A percentile compares a stretch with the other conserved stretches of the same genome.
Conservation (phyloP, 305 asterid species). For the Fraxinus velutina region DNA sequence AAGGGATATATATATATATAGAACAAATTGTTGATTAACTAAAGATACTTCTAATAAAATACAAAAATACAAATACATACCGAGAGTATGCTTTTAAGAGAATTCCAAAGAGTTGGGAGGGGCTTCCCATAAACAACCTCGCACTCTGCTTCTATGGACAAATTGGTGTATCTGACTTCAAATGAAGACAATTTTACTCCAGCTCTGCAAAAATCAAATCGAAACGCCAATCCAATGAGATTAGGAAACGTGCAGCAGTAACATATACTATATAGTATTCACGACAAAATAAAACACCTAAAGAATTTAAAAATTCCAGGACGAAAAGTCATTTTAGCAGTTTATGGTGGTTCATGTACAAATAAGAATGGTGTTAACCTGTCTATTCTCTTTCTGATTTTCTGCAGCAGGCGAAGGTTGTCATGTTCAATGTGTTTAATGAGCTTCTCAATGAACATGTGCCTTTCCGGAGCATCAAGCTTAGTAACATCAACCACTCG, state of each 20-base stretch:
- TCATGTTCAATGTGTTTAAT: conserved; percentile 28
- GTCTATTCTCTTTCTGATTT: conserved; percentile 31
- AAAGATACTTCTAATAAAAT: background rate
- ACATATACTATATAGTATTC: background rate
- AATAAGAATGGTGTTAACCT: conserved; percentile 19
- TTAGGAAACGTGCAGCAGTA: background rate
- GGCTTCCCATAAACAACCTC: conserved; percentile 29
- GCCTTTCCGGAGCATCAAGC: conserved; percentile 26
- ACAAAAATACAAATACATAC: conserved; percentile 17
- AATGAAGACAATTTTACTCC: conserved; percentile 32
- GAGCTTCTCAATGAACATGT: conserved; percentile 29
- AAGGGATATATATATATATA: background rate
- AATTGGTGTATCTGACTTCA: conserved; percentile 22
- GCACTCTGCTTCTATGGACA: conserved; percentile 25
- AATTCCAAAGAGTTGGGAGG: conserved; percentile 30
- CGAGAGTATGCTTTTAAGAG: conserved; percentile 7
- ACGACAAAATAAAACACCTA: background rate
- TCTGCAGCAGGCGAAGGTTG: conserved; percentile 28
- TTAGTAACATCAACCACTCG: conserved; percentile 44
- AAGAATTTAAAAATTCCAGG: background rate
- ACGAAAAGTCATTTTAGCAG: background rate
- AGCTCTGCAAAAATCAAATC: conserved; percentile 34
- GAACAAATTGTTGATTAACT: background rate
- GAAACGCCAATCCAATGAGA: background rate
- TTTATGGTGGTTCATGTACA: background rate